Percentiles rank a stretch among this genome's conserved stretches.
Evolutionary conservation across 2,329 filamentous ascomycete species (phyloP).

Genomic region (Colletotrichum orchidophilum): DNA sequence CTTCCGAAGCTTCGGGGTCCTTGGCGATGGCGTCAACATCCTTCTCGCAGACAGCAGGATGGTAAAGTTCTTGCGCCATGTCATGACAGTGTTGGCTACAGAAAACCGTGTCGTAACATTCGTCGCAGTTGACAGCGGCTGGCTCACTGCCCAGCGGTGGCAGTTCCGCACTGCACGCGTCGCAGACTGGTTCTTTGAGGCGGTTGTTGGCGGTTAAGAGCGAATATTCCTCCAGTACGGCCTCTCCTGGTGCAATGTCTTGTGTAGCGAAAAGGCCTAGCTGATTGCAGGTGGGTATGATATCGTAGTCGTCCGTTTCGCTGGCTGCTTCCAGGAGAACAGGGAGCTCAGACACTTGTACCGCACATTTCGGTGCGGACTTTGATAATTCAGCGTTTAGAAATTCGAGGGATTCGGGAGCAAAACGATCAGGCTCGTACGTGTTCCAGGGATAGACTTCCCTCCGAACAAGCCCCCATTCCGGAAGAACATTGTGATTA

Average conservation of each 20-base stretch:
- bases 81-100: slow-evolving; percentile 69
- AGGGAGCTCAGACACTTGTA: slow-evolving; percentile 80
- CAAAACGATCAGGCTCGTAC: slow-evolving; percentile 75
- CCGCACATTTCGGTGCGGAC: slow-evolving; percentile 84
- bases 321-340: slow-evolving; percentile 69
- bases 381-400: slow-evolving; percentile 75
- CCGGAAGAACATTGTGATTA: slow-evolving; percentile 68
- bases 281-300: slow-evolving; percentile 73
- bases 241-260: slow-evolving; percentile 80
- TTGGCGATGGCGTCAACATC: slow-evolving; percentile 73
- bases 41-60: slow-evolving; percentile 72
- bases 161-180: slow-evolving; percentile 83
- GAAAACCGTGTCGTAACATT: slow-evolving; percentile 74
- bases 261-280: slow-evolving; percentile 90
- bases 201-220: slow-evolving; percentile 90
- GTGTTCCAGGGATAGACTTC: slow-evolving; percentile 77
- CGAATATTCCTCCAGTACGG: slow-evolving; percentile 83
- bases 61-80: slow-evolving; percentile 67
- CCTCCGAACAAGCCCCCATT: slow-evolving; percentile 74
- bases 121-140: slow-evolving; percentile 63
- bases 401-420: slow-evolving; percentile 72
- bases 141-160: slow-evolving; percentile 64
- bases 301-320: slow-evolving; percentile 57
- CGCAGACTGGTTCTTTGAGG: slow-evolving; percentile 86
- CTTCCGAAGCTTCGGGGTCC: slow-evolving; percentile 67